Percentiles rank a stretch among this genome's conserved stretches.
Evolutionary conservation across 2,329 filamentous ascomycete species (phyloP).

Genomic region (Pseudonectria buxi): DNA sequence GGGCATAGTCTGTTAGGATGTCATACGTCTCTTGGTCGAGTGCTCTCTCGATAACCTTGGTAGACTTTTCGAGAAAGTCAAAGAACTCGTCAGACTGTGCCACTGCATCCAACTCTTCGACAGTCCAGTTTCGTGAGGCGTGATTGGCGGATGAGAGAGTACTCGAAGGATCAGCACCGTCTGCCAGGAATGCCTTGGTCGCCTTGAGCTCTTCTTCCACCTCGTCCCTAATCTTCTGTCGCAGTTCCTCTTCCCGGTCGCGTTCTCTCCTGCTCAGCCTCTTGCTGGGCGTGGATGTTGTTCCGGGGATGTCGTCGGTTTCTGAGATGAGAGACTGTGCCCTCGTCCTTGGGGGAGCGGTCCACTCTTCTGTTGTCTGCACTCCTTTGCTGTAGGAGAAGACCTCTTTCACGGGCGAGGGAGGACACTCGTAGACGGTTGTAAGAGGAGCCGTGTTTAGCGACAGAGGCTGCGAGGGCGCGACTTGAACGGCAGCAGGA

Average conservation of each 20-base stretch:
- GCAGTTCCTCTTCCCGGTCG: slow-evolving; percentile 81
- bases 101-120: slow-evolving; percentile 83
- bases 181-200: slow-evolving; percentile 52
- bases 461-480: slow-evolving; percentile 50
- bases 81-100: slow-evolving; percentile 89
- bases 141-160: slow-evolving; percentile 46
- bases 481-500: slow-evolving; percentile 35
- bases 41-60: slow-evolving; percentile 93
- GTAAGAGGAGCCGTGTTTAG: slow-evolving; percentile 67
- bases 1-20: slow-evolving; percentile 87
- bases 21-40: slow-evolving; percentile 89
- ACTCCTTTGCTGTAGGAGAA: slow-evolving; percentile 97
- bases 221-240: slow-evolving; percentile 76
- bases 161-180: slow-evolving; percentile 28
- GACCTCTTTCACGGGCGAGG: slow-evolving; percentile 70
- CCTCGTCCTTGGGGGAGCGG: slow-evolving; percentile 43
- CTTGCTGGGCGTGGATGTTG: slow-evolving; percentile 58
- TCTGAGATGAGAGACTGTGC: slow-evolving; percentile 45
- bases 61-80: slow-evolving; percentile 90
- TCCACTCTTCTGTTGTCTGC: slow-evolving; percentile 77
- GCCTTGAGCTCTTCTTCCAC: slow-evolving; percentile 88
- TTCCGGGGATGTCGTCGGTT: slow-evolving; percentile 50
- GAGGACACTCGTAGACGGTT: slow-evolving; percentile 74
- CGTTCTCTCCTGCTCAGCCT: slow-evolving; percentile 71
- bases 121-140: slow-evolving; percentile 70